Conservation (phyloP, 495 filamentous ascomycete genomes). For the Aspergillus mulundensis region DNA sequence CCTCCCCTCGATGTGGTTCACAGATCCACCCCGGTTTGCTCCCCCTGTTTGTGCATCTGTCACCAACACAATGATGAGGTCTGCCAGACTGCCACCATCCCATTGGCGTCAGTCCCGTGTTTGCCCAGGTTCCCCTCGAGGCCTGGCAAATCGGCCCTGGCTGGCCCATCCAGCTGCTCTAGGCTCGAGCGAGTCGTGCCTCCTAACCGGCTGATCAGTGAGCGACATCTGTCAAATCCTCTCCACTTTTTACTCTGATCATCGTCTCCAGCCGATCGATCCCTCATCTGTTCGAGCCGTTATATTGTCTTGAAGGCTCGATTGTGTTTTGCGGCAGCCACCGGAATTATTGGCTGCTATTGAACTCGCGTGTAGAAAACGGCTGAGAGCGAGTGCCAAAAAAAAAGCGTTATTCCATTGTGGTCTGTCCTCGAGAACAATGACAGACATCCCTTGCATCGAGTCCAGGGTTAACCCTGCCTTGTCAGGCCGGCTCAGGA, state of each 20-base stretch:
- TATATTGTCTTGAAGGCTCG: not conserved
- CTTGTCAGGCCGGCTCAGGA: not conserved
- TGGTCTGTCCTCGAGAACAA: not conserved
- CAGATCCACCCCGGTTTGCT: not conserved
- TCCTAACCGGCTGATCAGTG: not conserved
- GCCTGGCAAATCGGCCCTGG: not conserved
- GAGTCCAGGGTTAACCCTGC: constrained; percentile 1
- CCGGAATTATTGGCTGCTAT: not conserved
- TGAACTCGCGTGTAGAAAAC: not conserved
- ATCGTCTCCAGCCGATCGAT: not conserved
- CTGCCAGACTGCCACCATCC: not conserved
- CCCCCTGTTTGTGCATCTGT: constrained; percentile 12
- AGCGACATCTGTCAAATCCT: not conserved
- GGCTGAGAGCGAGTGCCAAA: not conserved
- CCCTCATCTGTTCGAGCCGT: constrained; percentile 1
- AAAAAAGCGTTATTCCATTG: not conserved
- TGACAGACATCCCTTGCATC: not conserved
- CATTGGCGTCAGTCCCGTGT: constrained; percentile 1
- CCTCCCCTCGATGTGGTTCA: not conserved
- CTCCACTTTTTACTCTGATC: not conserved
- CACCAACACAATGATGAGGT: constrained; percentile 6
- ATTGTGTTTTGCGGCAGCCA: constrained; percentile 4
- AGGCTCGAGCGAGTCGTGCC: too few species aligned
- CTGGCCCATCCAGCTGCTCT: not conserved
- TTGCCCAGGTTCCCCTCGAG: not conserved